These are phyloP conservation scores for Boletus nobilissimus DNA, from an alignment of 1,284 basidiomycete genomes.

Conservation along the genomic window DNA sequence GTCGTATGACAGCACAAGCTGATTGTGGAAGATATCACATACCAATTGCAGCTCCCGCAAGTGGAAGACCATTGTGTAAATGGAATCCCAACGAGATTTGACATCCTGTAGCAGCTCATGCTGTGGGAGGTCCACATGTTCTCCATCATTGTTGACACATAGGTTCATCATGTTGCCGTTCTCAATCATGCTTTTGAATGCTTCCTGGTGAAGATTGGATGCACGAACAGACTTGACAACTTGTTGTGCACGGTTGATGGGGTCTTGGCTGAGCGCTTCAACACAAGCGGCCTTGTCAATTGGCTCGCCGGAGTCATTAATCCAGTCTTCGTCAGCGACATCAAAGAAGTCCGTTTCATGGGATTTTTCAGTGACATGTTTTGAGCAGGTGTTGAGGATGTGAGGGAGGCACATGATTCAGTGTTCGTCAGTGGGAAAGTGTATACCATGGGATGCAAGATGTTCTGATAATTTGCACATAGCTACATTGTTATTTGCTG, in stretches of 20 bases:
- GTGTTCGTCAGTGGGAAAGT: background rate
- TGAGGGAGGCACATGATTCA: background rate
- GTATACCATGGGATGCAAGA: background rate
- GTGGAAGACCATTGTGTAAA: background rate
- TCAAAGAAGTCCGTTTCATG: background rate
- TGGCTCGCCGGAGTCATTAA: background rate
- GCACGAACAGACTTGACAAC: background rate
- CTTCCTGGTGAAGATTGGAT: too few relatives aligned
- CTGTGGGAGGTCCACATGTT: background rate
- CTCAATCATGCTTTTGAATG: too few relatives aligned
- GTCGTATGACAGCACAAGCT: too few relatives aligned
- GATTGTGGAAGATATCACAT: background rate
- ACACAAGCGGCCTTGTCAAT: background rate
- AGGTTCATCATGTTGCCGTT: too few relatives aligned
- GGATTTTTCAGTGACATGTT: background rate
- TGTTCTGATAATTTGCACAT: background rate
- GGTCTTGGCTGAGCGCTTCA: background rate
- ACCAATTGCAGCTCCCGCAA: background rate
- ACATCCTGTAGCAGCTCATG: background rate
- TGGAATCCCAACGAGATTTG: background rate
- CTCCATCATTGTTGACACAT: background rate
- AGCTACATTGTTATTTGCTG: background rate
- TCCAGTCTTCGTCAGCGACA: background rate
- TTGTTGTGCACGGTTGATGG: background rate
- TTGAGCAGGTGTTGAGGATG: background rate